Evolutionary conservation across 1,139 yeast species (phyloP).

Genomic region (Nakaseomyces uthaithaninus): DNA sequence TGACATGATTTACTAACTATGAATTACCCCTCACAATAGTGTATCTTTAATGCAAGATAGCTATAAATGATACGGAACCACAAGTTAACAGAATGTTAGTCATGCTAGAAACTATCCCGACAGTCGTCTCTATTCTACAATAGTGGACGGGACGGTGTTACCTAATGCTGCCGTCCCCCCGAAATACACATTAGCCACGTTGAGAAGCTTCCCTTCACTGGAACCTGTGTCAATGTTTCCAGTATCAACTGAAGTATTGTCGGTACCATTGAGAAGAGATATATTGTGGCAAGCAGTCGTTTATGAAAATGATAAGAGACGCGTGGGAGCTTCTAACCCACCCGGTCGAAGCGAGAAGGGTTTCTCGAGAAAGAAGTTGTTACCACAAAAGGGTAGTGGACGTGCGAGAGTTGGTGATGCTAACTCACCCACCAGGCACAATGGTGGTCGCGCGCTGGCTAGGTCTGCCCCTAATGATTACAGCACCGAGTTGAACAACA

Average conservation of each 20-base stretch:
- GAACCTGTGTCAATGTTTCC: constrained; percentile 77
- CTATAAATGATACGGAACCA: too few species aligned
- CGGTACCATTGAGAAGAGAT: constrained; percentile 79
- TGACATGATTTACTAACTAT: background rate
- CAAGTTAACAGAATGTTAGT: background rate
- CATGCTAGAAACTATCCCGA: background rate
- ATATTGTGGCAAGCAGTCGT: constrained; percentile 90
- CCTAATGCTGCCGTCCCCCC: constrained; percentile 45
- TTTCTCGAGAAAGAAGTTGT: constrained; percentile 72
- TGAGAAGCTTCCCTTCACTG: constrained; percentile 79
- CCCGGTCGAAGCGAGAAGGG: constrained; percentile 82
- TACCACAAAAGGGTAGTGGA: constrained; percentile 92
- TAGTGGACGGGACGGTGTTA: constrained; percentile 5
- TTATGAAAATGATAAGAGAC: constrained; percentile 78
- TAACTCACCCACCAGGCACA: constrained; percentile 84
- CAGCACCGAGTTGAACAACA: constrained; percentile 71
- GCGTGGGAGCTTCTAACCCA: constrained; percentile 85
- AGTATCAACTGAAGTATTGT: constrained; percentile 59
- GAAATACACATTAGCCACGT: constrained; percentile 66
- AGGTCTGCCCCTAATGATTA: constrained; percentile 86
- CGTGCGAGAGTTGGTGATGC: constrained; percentile 94
- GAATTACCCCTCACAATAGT: background rate
- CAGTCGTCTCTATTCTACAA: background rate
- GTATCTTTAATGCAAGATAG: too few species aligned
- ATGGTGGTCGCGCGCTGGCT: constrained; percentile 86